Percentiles rank a stretch among this genome's conserved stretches.
These are phyloP conservation scores for Amniculicola lignicola DNA, from an alignment of 495 filamentous ascomycete species.

Conservation along the genomic window DNA sequence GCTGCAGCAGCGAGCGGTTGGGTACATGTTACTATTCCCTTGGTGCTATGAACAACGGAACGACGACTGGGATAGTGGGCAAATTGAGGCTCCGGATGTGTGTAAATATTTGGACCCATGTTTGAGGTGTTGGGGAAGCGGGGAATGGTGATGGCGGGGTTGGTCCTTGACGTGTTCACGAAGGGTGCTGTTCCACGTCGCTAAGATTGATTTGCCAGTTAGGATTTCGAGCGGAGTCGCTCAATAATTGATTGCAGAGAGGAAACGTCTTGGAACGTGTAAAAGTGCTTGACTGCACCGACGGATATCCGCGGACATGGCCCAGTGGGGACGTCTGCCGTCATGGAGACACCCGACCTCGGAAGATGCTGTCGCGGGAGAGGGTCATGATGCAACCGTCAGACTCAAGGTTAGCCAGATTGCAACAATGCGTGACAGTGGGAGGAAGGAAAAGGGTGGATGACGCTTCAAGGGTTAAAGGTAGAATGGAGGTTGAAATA, in stretches of 20 bases:
- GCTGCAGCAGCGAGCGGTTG: constrained; percentile 89
- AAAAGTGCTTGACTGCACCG: not conserved
- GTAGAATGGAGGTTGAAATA: too few species aligned
- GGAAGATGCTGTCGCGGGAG: not conserved
- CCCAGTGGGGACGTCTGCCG: constrained; percentile 9
- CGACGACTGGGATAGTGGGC: constrained; percentile 76
- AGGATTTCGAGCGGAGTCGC: too few species aligned
- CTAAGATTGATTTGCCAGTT: too few species aligned
- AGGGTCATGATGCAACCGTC: not conserved
- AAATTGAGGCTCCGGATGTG: constrained; percentile 58
- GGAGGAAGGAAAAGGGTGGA: too few species aligned
- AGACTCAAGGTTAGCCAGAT: too few species aligned
- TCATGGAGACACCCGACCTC: not conserved
- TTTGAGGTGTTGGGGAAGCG: constrained; percentile 4
- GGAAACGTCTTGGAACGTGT: too few species aligned
- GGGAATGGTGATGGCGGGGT: not conserved
- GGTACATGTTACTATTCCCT: constrained; percentile 87
- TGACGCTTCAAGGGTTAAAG: too few species aligned
- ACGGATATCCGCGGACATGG: constrained; percentile 19
- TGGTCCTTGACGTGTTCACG: not conserved
- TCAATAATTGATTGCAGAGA: too few species aligned
- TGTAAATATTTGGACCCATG: constrained; percentile 53
- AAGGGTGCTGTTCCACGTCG: too few species aligned
- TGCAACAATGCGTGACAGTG: too few species aligned
- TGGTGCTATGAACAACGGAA: constrained; percentile 87